These are phyloP conservation scores for Candida tallmaniae DNA, from an alignment of 805 yeast species.

Conservation along the genomic window DNA sequence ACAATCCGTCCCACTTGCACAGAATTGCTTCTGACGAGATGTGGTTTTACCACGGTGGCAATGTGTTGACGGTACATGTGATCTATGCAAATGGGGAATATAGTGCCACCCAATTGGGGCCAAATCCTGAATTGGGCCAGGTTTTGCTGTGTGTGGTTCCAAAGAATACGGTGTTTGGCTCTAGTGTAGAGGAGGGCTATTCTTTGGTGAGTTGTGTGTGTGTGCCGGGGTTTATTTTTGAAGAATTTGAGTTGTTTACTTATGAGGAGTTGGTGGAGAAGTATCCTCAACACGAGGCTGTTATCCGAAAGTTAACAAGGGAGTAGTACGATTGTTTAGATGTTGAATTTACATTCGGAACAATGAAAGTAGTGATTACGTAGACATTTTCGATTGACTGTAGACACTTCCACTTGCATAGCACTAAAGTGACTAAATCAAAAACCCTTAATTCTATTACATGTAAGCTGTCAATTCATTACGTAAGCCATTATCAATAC, in stretches of 20 bases:
- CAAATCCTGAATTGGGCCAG: conserved; percentile 14
- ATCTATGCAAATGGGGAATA: conserved; percentile 18
- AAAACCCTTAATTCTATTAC: no score
- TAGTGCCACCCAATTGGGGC: conserved; percentile 14
- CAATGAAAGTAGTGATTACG: no score
- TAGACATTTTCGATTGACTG: no score
- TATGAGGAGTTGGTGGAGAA: conserved; percentile 12
- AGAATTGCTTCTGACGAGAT: conserved; percentile 19
- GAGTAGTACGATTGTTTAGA: conserved; percentile 1
- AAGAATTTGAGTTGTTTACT: conserved; percentile 18
- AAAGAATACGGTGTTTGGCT: conserved; percentile 18
- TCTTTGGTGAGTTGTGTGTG: conserved; percentile 21
- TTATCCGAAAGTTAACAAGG: conserved; percentile 15
- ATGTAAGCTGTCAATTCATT: no score
- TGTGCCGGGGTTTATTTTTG: conserved; percentile 20
- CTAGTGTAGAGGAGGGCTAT: conserved; percentile 17
- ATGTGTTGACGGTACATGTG: conserved; percentile 19
- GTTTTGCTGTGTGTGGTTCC: conserved; percentile 18
- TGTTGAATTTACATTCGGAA: no score
- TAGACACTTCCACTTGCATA: no score
- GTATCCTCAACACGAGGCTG: conserved; percentile 17
- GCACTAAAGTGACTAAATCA: no score
- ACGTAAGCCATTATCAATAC: no score
- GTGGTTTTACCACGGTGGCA: conserved; percentile 21
- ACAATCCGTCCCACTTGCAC: conserved; percentile 19